Base-by-base conservation (phyloP, 306 rosid species). In the Gastrolobium bilobum region DNA sequence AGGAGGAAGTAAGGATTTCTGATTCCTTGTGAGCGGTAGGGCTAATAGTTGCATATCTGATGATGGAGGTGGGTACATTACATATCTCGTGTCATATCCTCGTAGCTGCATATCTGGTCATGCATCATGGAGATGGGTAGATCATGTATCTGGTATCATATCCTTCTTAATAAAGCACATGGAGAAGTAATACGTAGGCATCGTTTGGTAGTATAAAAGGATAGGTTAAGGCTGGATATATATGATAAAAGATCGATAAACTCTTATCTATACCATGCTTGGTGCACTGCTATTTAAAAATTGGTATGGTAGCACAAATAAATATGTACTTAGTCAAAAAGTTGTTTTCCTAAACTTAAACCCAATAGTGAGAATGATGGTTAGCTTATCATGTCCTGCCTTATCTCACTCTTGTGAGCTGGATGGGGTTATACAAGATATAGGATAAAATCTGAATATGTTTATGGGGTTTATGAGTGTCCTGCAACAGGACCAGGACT, bases 321-420 rank as follows among this genome's bases (percentile, higher is more conserved):
- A 13, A 40, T 1, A 68, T 13, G 11, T 46, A 44, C 26, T 30
- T 2, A 2, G 57, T 15, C n/a, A 38, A 65, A 26, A 76, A 4
- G n/a, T 53, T 48, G 52, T 42, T 50, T 7, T 60, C 46, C 29
- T 46, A 46, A 75, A 61, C 50, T 46, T 38, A 61, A 75, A 61
- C n/a, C 15, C 33, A 30, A 42, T 42, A 58, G 15, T 58, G 35
- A 59, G 4, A 31, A 44, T 74, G 13, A 11, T 37, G 76, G 51
- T 52, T 51, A 15, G 76, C 76, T 71, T 39, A 31, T 39, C 76
- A 71, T 38, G 15, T 9, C 37, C 33, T 48, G n/a, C 73, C 73
- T 47, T 44, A 67, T 10, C 37, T 44, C 8, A 35, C 64, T 63
- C 20, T 66, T 54, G 10, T 4, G 56, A 15, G 29, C 40, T 54